Percentiles rank a stretch among this genome's conserved stretches.
phyloP scores from a whole-genome alignment of 2,329 filamentous ascomycete species.

The Pseudocercospora eumusae region DNA sequence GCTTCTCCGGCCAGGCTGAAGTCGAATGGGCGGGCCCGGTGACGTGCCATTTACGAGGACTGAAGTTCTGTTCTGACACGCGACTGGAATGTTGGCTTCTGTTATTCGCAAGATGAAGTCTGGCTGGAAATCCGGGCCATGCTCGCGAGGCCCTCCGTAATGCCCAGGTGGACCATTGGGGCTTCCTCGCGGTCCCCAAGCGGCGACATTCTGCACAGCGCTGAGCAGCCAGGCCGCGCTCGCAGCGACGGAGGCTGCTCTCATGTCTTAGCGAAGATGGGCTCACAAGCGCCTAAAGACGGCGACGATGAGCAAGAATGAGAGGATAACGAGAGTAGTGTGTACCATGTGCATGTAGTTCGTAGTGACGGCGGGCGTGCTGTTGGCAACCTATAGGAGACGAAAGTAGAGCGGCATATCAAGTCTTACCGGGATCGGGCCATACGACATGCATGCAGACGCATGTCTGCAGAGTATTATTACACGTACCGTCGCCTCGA shows the following conservation, averaged over 20 bases:
- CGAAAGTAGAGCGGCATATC: background rate
- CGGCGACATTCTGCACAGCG: background rate
- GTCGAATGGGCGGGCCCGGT: constrained; percentile 54
- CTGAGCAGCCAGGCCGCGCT: constrained; percentile 3
- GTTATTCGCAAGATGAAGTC: constrained; percentile 53
- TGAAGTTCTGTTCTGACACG: constrained; percentile 51
- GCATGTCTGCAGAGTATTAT: background rate
- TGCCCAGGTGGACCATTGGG: constrained; percentile 19
- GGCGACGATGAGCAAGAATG: constrained; percentile 3
- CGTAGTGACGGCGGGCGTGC: background rate
- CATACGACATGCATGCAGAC: background rate
- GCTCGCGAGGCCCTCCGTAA: constrained; percentile 27
- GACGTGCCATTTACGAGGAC: constrained; percentile 57
- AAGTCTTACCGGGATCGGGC: background rate
- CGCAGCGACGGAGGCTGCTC: constrained; percentile 11
- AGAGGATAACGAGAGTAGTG: background rate
- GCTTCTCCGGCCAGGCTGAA: constrained; percentile 50
- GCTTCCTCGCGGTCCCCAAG: constrained; percentile 22
- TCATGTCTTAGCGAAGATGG: background rate
- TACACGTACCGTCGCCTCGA: background rate
- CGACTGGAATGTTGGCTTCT: constrained; percentile 45
- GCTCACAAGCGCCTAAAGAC: background rate
- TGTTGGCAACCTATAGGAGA: background rate
- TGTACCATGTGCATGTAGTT: background rate
- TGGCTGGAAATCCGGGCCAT: constrained; percentile 42